Percentiles rank a stretch among this genome's conserved stretches.
Conservation (phyloP, 768 basidiomycete genomes). For the Arthromyces matolae region DNA sequence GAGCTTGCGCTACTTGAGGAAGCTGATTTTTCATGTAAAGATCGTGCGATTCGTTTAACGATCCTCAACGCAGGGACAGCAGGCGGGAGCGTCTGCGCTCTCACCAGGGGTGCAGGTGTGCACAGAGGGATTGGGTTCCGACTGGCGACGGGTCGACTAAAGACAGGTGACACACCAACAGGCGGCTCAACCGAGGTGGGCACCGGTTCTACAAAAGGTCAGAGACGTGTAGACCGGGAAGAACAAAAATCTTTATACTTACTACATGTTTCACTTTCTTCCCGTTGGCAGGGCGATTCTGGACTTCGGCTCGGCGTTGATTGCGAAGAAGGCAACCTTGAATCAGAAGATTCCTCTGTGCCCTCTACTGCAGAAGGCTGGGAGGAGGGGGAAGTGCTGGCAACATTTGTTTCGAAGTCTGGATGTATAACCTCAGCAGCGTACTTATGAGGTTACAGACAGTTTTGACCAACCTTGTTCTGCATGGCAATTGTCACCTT, state of each 20-base stretch:
- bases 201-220: too few relatives aligned
- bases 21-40: conserved; percentile 16
- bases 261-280: too few relatives aligned
- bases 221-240: too few relatives aligned
- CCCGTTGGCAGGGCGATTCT: too few relatives aligned
- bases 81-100: conserved; percentile 26
- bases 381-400: neutral
- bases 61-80: conserved; percentile 44
- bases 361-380: neutral
- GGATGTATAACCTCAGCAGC: neutral
- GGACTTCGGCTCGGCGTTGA: too few relatives aligned
- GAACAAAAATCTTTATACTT: too few relatives aligned
- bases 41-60: conserved; percentile 37
- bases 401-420: neutral
- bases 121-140: conserved; percentile 2
- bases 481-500: conserved; percentile 41
- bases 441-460: too few relatives aligned
- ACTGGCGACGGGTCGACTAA: conserved; percentile 13
- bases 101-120: conserved; percentile 10
- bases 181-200: too few relatives aligned
- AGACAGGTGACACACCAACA: too few relatives aligned
- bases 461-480: too few relatives aligned
- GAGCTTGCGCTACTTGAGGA: conserved; percentile 13
- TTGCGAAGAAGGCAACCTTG: neutral
- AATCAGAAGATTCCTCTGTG: neutral